Base-by-base conservation (phyloP, 352 stramenopile species). In the Aphanomyces astaci region DNA sequence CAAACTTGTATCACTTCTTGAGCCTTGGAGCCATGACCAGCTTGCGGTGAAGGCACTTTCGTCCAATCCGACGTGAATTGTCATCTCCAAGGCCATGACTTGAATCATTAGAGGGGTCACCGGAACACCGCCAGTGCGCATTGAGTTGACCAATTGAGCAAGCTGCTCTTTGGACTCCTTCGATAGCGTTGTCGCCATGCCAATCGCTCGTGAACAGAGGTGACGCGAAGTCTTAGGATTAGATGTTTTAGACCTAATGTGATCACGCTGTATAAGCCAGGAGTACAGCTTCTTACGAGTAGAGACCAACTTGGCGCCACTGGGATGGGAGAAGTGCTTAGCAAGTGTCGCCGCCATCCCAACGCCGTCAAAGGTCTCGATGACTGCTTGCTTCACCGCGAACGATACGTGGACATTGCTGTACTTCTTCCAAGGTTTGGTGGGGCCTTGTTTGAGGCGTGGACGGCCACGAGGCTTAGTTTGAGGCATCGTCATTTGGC, bases 251-350 rank as follows among this genome's bases (percentile, higher is more conserved):
- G 5, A 24, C 9, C 27, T 33, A 49, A 33, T 53, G 28, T 70
- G 11, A 39, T 70, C 39, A 25, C 43, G 46, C 10, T 55, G 48
- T 43, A 59, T 71, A 13, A 19, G 11, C 53, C 53, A 60, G 19
- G 39, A 7, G 31, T 64, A 64, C 27, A 65, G 27, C 36, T 49
- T 71, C 64, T 71, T 71, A 19, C 40, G 27, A 39, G 49, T 64
- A 15, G 52, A 59, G 7, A 59, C 40, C 11, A 54, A 28, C 2
- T 30, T 3, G 25, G 53, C 31, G 15, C 53, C 64, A 24, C 7
- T 27, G 24, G 43, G 3, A 31, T 53, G 45, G 19, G 45, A 24
- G 22, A 53, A 53, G 45, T 53, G 45, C 24, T 24, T 53, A 9
- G 22, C 13, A 4, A 53, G 45, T 9, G 45, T 53, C 13, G 45